Evolutionary conservation across 192 early-diverging fungal species (phyloP), one percentile per base, ranked within the genome.

Genomic region (Podila verticillata): DNA sequence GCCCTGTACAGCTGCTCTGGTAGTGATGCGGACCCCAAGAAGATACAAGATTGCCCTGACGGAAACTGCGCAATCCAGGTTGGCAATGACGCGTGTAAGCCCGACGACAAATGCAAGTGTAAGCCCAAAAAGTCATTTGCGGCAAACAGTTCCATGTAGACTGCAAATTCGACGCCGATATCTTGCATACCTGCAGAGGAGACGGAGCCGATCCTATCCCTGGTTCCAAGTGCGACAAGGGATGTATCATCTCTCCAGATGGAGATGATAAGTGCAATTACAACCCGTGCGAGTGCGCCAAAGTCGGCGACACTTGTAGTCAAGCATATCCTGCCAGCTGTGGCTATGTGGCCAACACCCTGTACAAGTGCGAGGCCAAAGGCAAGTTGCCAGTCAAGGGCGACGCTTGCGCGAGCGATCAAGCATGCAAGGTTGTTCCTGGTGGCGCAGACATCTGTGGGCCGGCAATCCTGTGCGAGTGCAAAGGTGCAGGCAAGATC

Each of bases 261-360:
- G 6, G 7, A 28, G 57, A 30, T 58, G 57, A 20, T 24, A 58
- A 58, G 26, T 58, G 57, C 57, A 32, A 20, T 4, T 20, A 28
- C 15, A 36, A 68, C n/a, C 56, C 66, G 1, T 68, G 66, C 34
- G 44, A 31, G 0, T 68, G 66, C 36, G 59, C 36, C 7, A 48
- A 47, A 24, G 39, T 39, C 26, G 66, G 57, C 17, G 31, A 49
- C 15, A 62, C 15, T 12, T 62, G 68, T 29, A 59, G 60, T 7
- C 22, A 13, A 1, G 26, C 68, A 19, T 70, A 51, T 54, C 32
- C 57, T 1, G 10, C 28, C 2, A 5, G 7, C 44, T 70, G 60
- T 24, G 35, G 28, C 47, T 47, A 51, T 20, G 22, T 35, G 6
- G 10, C 20, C 28, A 61, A 7, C 48, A 48, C 57, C 54, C 35